Evolutionary conservation across 108 stramenopile genomes (phyloP), one percentile per base, ranked within the genome.

Genomic region (Nannochloropsis gaditana): DNA sequence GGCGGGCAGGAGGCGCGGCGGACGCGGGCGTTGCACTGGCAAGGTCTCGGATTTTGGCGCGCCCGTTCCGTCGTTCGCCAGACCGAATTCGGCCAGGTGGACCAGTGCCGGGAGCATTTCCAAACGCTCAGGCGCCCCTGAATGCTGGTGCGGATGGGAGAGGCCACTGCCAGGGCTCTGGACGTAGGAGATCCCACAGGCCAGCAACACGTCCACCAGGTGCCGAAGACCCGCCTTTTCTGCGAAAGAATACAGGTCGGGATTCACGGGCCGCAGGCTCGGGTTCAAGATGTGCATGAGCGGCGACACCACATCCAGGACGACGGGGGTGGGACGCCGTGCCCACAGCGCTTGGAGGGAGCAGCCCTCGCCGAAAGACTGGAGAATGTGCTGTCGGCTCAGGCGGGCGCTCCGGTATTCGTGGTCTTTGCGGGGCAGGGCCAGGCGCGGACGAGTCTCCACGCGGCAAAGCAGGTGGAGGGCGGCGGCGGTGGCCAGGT

Each of bases 301-400:
- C 59, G 82, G 86, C 41, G 86, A 86, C 43, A 86, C 59, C 82
- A 86, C 82, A 79, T 86, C 86, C 86, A 86, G 44, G 43, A 83
- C 86, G 59, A 83, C 41, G 6, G 86, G 19, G 44, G 42, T 44
- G 43, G 44, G 43, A 44, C 15, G 43, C 45, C 44, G 44, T 15
- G 9, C 21, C 83, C 43, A 43, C 11, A 21, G 11, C 10, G 59
- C 59, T n/a, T 84, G 84, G 41, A 84, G 84, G 79, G 82, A 73
- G 9, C 87, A 45, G 11, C 87, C 87, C 47, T 84, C 87, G 19
- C 17, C 81, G 87, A 88, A 88, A 81, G 80, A 80, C 44, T 84
- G 87, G 81, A 88, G 80, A 44, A 84, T 82, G 84, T 82, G 80
- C 8, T 47, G 45, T 80, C 82, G 84, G n/a, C 81, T 80, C 21